Evolutionary conservation across 2,329 filamentous ascomycete genomes (phyloP).

Genomic region (Monosporascus sp.): DNA sequence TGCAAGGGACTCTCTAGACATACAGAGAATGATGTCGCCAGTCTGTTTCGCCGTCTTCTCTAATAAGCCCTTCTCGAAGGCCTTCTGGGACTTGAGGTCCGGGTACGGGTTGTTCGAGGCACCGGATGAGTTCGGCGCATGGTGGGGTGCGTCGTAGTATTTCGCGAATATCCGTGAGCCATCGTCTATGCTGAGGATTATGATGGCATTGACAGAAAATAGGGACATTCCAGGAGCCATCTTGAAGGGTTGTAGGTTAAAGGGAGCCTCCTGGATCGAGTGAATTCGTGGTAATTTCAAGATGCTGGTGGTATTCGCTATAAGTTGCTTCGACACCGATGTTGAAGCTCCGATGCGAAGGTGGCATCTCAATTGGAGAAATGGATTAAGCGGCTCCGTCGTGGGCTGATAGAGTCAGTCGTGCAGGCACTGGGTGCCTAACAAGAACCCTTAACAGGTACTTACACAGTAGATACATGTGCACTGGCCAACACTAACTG

Average conservation of each 20-base stretch:
- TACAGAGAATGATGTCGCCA: slow-evolving; percentile 87
- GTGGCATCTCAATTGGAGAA: slow-evolving; percentile 13
- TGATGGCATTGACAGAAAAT: slow-evolving; percentile 70
- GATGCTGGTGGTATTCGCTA: slow-evolving; percentile 4
- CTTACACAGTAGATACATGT: too few species aligned
- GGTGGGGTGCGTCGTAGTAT: slow-evolving; percentile 50
- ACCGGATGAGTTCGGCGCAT: slow-evolving; percentile 36
- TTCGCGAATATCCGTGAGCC: slow-evolving; percentile 88
- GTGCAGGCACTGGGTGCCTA: background rate
- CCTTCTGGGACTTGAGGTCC: slow-evolving; percentile 87
- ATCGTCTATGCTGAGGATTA: slow-evolving; percentile 79
- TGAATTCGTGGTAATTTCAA: background rate
- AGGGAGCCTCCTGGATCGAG: background rate
- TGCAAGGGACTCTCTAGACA: background rate
- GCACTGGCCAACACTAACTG: too few species aligned
- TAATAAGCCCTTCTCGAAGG: slow-evolving; percentile 91
- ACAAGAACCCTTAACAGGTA: background rate
- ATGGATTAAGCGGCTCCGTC: slow-evolving; percentile 14
- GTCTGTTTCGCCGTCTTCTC: slow-evolving; percentile 96
- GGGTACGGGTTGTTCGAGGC: slow-evolving; percentile 70
- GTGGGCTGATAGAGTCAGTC: background rate
- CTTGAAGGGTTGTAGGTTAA: slow-evolving; percentile 9
- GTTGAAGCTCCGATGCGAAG: slow-evolving; percentile 1
- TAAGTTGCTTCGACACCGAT: slow-evolving; percentile 1
- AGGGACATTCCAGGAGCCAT: slow-evolving; percentile 75